Conservation (phyloP, 2,329 filamentous ascomycete genomes). For the Paecilomyces niveus region DNA sequence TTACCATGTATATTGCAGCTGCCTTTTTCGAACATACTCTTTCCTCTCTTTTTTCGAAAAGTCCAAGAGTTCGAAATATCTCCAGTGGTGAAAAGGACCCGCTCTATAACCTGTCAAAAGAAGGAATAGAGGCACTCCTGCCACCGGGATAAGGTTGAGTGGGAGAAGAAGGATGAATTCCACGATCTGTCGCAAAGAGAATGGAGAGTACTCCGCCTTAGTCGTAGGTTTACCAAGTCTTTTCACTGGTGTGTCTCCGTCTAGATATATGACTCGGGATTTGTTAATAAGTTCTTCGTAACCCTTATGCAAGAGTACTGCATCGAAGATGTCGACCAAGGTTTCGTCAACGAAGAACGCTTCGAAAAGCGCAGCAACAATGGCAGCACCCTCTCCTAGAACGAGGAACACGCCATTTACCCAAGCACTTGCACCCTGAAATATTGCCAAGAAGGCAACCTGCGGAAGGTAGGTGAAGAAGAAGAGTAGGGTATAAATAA, state of each 20-base stretch:
- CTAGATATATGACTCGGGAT: slow-evolving; percentile 57
- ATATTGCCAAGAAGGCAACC: slow-evolving; percentile 79
- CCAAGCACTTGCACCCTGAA: slow-evolving; percentile 83
- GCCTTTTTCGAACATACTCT: slow-evolving; percentile 57
- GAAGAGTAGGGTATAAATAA: slow-evolving; percentile 82
- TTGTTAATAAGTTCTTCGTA: slow-evolving; percentile 61
- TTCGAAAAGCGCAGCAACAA: slow-evolving; percentile 63
- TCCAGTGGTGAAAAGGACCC: slow-evolving; percentile 82
- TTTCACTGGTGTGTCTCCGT: slow-evolving; percentile 66
- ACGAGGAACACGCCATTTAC: slow-evolving; percentile 81
- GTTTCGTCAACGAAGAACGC: slow-evolving; percentile 76
- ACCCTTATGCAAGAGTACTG: slow-evolving; percentile 69
- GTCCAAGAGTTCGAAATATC: slow-evolving; percentile 77
- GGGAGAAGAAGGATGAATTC: slow-evolving; percentile 75
- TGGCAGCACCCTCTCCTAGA: slow-evolving; percentile 57
- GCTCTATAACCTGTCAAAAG: slow-evolving; percentile 79
- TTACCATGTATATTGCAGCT: slow-evolving; percentile 80
- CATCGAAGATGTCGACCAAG: slow-evolving; percentile 77
- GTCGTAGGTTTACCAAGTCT: slow-evolving; percentile 75
- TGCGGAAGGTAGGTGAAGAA: slow-evolving; percentile 83
- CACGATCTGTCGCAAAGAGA: slow-evolving; percentile 81
- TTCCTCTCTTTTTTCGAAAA: slow-evolving; percentile 68
- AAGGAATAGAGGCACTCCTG: slow-evolving; percentile 79
- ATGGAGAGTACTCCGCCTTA: slow-evolving; percentile 74
- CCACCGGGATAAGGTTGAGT: slow-evolving; percentile 77